phyloP scores from a whole-genome alignment of 495 filamentous ascomycete genomes.

The Pseudevernia furfuracea region DNA sequence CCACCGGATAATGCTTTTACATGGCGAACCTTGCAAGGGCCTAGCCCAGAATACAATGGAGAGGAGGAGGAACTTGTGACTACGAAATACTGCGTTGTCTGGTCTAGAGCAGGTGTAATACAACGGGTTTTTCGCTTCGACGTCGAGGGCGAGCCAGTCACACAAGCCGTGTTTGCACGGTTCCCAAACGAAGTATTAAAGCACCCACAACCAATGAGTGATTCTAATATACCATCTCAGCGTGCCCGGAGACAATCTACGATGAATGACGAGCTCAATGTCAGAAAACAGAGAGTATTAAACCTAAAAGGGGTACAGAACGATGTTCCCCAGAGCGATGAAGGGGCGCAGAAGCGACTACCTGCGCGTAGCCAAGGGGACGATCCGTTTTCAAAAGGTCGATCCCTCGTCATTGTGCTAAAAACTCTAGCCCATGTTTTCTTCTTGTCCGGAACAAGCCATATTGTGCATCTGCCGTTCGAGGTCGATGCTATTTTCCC shows the following conservation, averaged over 20 bases:
- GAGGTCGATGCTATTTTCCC: slow-evolving; percentile 84
- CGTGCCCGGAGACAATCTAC: neutral
- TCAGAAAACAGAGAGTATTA: slow-evolving; percentile 14
- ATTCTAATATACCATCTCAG: neutral
- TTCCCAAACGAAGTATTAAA: slow-evolving; percentile 43
- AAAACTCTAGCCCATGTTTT: slow-evolving; percentile 90
- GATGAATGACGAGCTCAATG: slow-evolving; percentile 5
- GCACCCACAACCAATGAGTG: neutral
- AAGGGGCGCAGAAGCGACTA: neutral
- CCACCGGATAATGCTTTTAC: slow-evolving; percentile 58
- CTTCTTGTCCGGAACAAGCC: slow-evolving; percentile 79
- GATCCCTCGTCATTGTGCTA: slow-evolving; percentile 81
- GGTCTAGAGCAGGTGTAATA: slow-evolving; percentile 80
- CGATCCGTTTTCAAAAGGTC: slow-evolving; percentile 20
- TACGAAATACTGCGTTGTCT: slow-evolving; percentile 77
- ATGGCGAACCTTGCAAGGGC: slow-evolving; percentile 53
- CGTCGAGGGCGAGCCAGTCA: slow-evolving; percentile 73
- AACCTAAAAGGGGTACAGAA: neutral
- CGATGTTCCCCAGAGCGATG: neutral
- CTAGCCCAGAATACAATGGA: slow-evolving; percentile 39
- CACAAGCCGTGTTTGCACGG: slow-evolving; percentile 73
- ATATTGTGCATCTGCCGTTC: slow-evolving; percentile 89
- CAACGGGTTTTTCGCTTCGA: slow-evolving; percentile 83
- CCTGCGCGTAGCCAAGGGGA: slow-evolving; percentile 4
- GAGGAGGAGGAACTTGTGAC: slow-evolving; percentile 78